Percentiles rank a stretch among this genome's conserved stretches.
Conservation (phyloP, 306 rosid species). For the Hylodesmum podocarpum region DNA sequence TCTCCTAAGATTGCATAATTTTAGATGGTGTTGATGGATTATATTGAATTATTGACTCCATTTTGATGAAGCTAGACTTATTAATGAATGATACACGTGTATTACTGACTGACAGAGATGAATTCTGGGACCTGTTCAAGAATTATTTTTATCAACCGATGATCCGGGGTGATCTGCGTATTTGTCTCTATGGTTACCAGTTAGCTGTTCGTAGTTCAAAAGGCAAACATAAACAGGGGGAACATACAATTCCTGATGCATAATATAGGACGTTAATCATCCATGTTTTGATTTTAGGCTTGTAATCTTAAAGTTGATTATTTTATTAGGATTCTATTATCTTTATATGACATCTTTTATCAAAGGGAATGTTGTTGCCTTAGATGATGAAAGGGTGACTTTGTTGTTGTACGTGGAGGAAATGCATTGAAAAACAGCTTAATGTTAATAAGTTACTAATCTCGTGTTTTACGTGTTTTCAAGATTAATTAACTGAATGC, state of each 20-base stretch:
- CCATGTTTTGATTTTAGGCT: not conserved
- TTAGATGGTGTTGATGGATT: not conserved
- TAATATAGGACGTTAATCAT: not conserved
- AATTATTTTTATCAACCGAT: constrained; percentile 62
- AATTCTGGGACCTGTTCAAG: constrained; percentile 87
- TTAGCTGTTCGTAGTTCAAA: constrained; percentile 32
- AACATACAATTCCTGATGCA: constrained; percentile 1
- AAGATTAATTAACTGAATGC: no score
- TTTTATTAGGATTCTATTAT: not conserved
- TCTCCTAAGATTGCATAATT: not conserved
- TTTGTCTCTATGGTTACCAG: constrained; percentile 63
- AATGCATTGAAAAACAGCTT: not conserved
- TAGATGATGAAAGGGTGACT: not conserved
- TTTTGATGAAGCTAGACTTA: not conserved
- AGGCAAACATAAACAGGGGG: constrained; percentile 47
- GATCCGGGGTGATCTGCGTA: constrained; percentile 54
- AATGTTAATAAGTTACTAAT: not conserved
- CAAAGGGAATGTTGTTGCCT: not conserved
- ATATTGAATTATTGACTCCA: not conserved
- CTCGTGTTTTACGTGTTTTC: not conserved
- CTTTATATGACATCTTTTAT: not conserved
- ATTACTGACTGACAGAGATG: constrained; percentile 64
- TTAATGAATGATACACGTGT: not conserved
- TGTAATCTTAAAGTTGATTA: not conserved
- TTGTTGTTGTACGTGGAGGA: not conserved